These are phyloP conservation scores for Termitomyces sp. DNA, from an alignment of 768 basidiomycete genomes.

Conservation along the genomic window DNA sequence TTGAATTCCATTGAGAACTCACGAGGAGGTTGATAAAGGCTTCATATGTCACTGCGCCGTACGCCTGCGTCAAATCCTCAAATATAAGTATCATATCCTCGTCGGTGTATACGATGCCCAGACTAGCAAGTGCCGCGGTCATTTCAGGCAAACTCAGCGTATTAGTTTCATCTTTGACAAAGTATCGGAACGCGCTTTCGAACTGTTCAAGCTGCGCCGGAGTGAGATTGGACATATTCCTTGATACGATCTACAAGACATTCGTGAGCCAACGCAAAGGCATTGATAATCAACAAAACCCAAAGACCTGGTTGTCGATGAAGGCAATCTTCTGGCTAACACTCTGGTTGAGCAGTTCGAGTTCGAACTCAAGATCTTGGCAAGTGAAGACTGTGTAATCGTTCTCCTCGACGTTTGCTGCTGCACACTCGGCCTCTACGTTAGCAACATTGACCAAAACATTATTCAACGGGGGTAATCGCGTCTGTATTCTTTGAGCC, in stretches of 20 bases:
- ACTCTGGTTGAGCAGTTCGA: constrained; percentile 76
- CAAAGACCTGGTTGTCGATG: constrained; percentile 87
- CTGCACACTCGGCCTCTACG: constrained; percentile 73
- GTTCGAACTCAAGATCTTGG: constrained; percentile 88
- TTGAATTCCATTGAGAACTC: constrained; percentile 16
- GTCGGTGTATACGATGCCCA: constrained; percentile 92
- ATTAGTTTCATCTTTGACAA: constrained; percentile 91
- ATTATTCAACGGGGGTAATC: constrained; percentile 63
- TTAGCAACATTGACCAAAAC: constrained; percentile 49
- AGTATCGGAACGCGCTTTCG: constrained; percentile 96
- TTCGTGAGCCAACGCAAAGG: constrained; percentile 1
- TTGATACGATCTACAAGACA: constrained; percentile 74
- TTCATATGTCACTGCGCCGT: constrained; percentile 89
- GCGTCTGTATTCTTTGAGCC: constrained; percentile 59
- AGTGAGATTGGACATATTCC: constrained; percentile 91
- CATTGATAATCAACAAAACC: neutral
- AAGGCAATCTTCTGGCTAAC: constrained; percentile 91
- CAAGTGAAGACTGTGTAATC: constrained; percentile 90
- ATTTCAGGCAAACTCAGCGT: constrained; percentile 83
- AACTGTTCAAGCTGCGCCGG: constrained; percentile 96
- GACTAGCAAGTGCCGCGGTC: constrained; percentile 89
- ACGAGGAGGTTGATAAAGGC: constrained; percentile 94
- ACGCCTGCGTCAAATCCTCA: constrained; percentile 71
- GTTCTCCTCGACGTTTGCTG: constrained; percentile 95
- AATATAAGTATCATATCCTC: constrained; percentile 86